phyloP scores from a whole-genome alignment of 257 asterid genomes.

The Dorcoceras hygrometricum region DNA sequence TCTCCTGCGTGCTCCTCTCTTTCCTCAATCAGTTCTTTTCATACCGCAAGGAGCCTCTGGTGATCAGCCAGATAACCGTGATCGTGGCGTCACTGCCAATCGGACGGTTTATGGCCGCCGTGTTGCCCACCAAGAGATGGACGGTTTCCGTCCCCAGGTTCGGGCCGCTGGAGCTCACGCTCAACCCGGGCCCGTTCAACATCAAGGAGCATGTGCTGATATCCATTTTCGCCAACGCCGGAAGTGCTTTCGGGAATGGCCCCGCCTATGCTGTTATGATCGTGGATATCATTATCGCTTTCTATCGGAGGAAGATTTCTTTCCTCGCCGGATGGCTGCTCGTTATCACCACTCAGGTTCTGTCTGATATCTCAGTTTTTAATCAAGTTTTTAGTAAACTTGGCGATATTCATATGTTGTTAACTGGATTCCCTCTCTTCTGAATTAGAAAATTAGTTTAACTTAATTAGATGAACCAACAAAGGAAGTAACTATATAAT shows the following conservation, averaged over 20 bases:
- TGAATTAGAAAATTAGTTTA: no score
- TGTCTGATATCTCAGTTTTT: not conserved
- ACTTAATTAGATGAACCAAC: no score
- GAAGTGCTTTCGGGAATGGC: constrained; percentile 69
- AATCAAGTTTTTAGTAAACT: no score
- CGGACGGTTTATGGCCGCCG: constrained; percentile 79
- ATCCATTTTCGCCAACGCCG: constrained; percentile 76
- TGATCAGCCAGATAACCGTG: constrained; percentile 63
- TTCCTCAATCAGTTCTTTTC: constrained; percentile 77
- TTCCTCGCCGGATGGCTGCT: constrained; percentile 69
- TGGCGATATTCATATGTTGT: no score
- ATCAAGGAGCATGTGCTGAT: constrained; percentile 80
- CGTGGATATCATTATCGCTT: constrained; percentile 62
- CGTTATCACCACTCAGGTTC: constrained; percentile 73
- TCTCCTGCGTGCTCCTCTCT: constrained; percentile 63
- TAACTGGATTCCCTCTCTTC: no score
- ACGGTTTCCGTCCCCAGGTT: constrained; percentile 39
- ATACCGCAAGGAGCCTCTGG: constrained; percentile 61
- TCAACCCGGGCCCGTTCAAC: constrained; percentile 85
- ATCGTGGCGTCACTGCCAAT: constrained; percentile 65
- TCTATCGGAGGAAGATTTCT: constrained; percentile 55
- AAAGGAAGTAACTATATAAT: no score
- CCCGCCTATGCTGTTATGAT: constrained; percentile 77
- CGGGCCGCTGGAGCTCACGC: constrained; percentile 44
- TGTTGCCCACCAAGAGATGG: constrained; percentile 48